Evolutionary conservation across 805 yeast species (phyloP).

Genomic region (Ogataea henricii): DNA sequence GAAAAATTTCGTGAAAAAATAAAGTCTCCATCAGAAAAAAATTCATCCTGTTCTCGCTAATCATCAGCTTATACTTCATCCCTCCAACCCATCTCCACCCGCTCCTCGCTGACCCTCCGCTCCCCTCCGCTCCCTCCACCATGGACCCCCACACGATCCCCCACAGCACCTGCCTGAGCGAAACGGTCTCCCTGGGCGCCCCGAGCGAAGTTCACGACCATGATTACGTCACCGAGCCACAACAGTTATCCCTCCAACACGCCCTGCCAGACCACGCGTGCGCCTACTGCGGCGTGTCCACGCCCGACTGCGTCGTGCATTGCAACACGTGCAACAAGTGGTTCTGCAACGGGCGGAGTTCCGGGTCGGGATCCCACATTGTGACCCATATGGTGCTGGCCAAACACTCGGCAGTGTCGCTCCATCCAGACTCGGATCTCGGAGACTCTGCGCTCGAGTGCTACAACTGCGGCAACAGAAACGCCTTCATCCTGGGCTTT

Average conservation of each 20-base stretch:
- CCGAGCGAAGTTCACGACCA: not conserved
- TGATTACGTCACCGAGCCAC: not conserved
- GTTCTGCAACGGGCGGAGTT: conserved; percentile 81
- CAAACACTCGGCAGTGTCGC: conserved; percentile 69
- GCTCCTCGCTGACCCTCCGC: no score
- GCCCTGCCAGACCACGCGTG: conserved; percentile 38
- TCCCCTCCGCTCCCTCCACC: not conserved
- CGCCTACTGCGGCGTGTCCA: conserved; percentile 73
- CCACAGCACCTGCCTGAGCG: not conserved
- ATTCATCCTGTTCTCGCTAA: no score
- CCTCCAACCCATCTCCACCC: no score
- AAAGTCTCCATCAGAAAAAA: not conserved
- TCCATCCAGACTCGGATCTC: conserved; percentile 78
- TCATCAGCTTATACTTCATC: no score
- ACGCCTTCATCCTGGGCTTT: conserved; percentile 80
- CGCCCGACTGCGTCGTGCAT: conserved; percentile 65
- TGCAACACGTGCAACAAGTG: conserved; percentile 79
- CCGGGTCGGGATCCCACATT: conserved; percentile 68
- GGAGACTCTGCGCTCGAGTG: conserved; percentile 91
- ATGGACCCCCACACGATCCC: not conserved
- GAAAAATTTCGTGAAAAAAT: not conserved
- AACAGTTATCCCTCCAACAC: not conserved
- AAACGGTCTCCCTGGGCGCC: not conserved
- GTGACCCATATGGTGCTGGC: conserved; percentile 83
- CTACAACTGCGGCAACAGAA: conserved; percentile 83